Conservation (phyloP, 164 flowering plant species). For the Sedum album region DNA sequence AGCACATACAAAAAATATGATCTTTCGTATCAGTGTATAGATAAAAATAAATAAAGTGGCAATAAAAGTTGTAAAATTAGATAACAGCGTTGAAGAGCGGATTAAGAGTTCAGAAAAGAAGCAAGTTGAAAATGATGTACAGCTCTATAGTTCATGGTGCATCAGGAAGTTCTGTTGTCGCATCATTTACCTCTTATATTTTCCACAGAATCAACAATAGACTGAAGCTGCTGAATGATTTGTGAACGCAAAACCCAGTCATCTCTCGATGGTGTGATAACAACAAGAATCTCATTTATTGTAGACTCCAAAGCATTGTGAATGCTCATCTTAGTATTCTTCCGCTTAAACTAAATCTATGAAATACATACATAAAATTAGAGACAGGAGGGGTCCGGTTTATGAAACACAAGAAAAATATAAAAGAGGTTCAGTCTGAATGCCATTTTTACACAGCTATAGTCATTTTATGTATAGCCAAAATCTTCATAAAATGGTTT, state of each 20-base stretch:
- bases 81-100: background rate
- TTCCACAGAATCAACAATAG: constrained; percentile 39
- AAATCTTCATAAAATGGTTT: no score
- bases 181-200: constrained; percentile 57
- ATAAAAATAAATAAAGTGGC: background rate
- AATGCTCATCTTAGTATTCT: no score
- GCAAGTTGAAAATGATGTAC: background rate
- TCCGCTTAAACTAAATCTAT: no score
- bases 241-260: constrained; percentile 37
- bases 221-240: constrained; percentile 40
- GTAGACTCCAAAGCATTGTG: no score
- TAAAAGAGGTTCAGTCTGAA: no score
- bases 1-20: background rate
- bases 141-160: background rate
- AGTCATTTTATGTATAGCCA: no score
- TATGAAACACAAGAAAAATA: no score
- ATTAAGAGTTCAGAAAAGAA: background rate
- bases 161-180: background rate
- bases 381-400: no score
- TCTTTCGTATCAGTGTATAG: background rate
- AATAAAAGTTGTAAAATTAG: background rate
- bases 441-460: no score
- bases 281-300: no score
- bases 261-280: no score
- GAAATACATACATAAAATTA: no score